Conservation (phyloP, 129 eudicot species). For the Flaveria bidentis region DNA sequence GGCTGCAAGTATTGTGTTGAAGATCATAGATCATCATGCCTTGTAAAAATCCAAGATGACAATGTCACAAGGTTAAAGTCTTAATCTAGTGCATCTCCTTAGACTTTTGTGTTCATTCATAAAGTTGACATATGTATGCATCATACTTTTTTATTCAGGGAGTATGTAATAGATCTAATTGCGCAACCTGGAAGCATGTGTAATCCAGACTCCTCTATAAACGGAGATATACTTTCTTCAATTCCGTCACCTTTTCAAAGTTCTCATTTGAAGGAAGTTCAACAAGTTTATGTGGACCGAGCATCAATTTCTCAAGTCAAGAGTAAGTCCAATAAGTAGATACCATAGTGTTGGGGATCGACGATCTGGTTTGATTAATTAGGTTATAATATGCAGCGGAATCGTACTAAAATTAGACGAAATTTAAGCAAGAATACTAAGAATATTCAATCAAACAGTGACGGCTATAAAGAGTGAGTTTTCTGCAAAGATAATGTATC, state of each 20-base stretch:
- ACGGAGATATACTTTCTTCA: constrained; percentile 59
- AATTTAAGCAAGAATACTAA: too few species aligned
- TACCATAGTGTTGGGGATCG: too few species aligned
- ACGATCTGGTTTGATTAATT: too few species aligned
- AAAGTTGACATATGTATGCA: background rate
- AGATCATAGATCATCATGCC: constrained; percentile 87
- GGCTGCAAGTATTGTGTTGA: constrained; percentile 91
- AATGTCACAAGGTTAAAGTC: constrained; percentile 49
- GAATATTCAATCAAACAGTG: too few species aligned
- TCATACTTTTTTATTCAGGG: constrained; percentile 51
- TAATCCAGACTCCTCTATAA: constrained; percentile 84
- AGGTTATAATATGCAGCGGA: too few species aligned
- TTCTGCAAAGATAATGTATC: too few species aligned
- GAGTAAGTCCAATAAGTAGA: constrained; percentile 25
- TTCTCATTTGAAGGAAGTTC: constrained; percentile 68
- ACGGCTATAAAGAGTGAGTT: too few species aligned
- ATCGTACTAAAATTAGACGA: too few species aligned
- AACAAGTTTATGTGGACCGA: constrained; percentile 48
- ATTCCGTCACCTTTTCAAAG: constrained; percentile 84
- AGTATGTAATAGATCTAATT: constrained; percentile 84
- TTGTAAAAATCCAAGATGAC: constrained; percentile 72
- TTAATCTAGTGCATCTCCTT: background rate
- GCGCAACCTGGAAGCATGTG: constrained; percentile 77
- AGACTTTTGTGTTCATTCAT: background rate
- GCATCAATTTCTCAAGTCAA: constrained; percentile 46